phyloP scores from a whole-genome alignment of 768 basidiomycete species.

The Psilocybe azurescens region DNA sequence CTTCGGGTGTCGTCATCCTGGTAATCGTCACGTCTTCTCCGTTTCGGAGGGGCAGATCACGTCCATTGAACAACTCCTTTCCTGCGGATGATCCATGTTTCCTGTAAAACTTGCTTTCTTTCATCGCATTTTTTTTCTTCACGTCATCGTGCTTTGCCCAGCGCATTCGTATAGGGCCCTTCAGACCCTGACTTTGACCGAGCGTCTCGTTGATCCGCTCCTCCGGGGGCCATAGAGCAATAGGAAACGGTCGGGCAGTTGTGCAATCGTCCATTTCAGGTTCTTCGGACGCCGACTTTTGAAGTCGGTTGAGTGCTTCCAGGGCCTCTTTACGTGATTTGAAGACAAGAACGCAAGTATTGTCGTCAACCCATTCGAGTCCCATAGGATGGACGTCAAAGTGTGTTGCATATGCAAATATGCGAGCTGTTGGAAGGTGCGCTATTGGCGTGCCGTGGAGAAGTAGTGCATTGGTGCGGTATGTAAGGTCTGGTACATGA shows the following conservation, averaged over 20 bases:
- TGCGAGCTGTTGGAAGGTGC: slow-evolving; percentile 72
- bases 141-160: slow-evolving; percentile 77
- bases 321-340: slow-evolving; percentile 58
- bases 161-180: slow-evolving; percentile 71
- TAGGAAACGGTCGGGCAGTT: slow-evolving; percentile 71
- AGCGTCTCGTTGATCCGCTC: slow-evolving; percentile 76
- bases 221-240: slow-evolving; percentile 80
- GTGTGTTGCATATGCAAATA: slow-evolving; percentile 85
- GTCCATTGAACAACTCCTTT: slow-evolving; percentile 53
- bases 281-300: slow-evolving; percentile 56
- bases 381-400: slow-evolving; percentile 77
- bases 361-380: slow-evolving; percentile 88
- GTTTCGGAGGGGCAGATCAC: slow-evolving; percentile 41
- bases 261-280: slow-evolving; percentile 62
- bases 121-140: slow-evolving; percentile 77
- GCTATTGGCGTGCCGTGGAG: slow-evolving; percentile 76
- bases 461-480: slow-evolving; percentile 72
- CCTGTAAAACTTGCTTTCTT: slow-evolving; percentile 78
- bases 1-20: slow-evolving; percentile 39
- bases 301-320: slow-evolving; percentile 52
- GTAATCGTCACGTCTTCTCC: slow-evolving; percentile 41
- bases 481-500: slow-evolving; percentile 41
- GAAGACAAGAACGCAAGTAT: slow-evolving; percentile 81
- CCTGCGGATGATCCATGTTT: slow-evolving; percentile 69
- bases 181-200: slow-evolving; percentile 71